Evolutionary conservation across 139 green algal genomes (phyloP).

Genomic region (Yamagishiella unicocca): DNA sequence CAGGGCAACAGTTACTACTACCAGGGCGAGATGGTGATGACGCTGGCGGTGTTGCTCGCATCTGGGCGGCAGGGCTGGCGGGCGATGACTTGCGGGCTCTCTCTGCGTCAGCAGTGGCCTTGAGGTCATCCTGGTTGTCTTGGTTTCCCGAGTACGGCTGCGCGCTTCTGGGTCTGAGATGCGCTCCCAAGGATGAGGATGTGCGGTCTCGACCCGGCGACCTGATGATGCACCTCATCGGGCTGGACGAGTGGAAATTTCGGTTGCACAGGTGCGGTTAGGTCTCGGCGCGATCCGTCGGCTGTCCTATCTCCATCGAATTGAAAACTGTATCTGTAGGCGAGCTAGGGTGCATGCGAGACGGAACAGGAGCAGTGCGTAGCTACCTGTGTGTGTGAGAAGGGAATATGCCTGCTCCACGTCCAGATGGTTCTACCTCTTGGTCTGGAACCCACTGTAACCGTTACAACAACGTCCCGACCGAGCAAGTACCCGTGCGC

Average conservation of each 20-base stretch:
- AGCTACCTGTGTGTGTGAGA: too few species aligned
- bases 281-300: neutral
- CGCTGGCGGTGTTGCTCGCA: neutral
- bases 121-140: neutral
- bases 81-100: neutral
- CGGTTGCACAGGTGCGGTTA: neutral
- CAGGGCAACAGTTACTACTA: too few species aligned
- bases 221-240: conserved; percentile 22
- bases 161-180: conserved; percentile 17
- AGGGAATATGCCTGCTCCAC: too few species aligned
- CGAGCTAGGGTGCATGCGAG: too few species aligned
- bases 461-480: too few species aligned
- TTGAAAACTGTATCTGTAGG: neutral
- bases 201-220: neutral
- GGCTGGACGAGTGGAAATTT: conserved; percentile 46
- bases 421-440: too few species aligned
- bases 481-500: too few species aligned
- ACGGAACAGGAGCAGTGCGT: too few species aligned
- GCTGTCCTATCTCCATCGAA: neutral
- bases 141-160: conserved; percentile 39
- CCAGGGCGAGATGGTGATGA: neutral
- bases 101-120: too few species aligned
- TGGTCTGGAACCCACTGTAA: too few species aligned
- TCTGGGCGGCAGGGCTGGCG: neutral
- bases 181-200: neutral